Base-by-base conservation (phyloP, 75 land plant genomes). In the Pseudotsuga menziesii region DNA sequence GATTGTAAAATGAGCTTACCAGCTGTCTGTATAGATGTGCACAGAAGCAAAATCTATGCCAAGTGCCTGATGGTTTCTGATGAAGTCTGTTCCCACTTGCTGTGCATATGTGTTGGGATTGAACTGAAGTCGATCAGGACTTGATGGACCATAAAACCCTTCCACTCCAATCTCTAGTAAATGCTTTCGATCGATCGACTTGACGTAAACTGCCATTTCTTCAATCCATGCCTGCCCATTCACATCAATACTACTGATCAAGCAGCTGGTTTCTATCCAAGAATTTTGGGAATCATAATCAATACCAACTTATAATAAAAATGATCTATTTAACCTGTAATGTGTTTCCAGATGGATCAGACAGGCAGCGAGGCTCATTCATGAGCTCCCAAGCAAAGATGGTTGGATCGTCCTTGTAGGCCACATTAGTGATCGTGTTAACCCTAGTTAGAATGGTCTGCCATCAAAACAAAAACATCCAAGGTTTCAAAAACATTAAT, bases 201-300 rank as follows among this genome's bases (percentile, higher is more conserved):
- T 94, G 82, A 94, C 95, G 74, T 87, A 85, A 1, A 84, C 62
- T 5, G 93, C 93, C 98, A 94, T 94, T 74, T 94, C 98, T 81
- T 84, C 80, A 71, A 93, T 86, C 98, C 98, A 94, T 60, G 81
- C 82, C 95, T 92, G 80, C n/a, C 61, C 61, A 59, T 59, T 17
- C 5, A 19, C 60, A 48, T 48, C 12, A 48, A 8, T 48, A 9
- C 54, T 48, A 48, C 12, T 9, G 54, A 48, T 48, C 54, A 48
- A 48, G 0, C 54, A 48, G 0, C 54, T 8, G 11, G 54, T 48
- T 9, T 7, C 7, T 44, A 0, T 44, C 7, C 48, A 44, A 44
- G 8, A 44, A 6, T 44, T 6, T 44, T 44, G 48, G 48, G 48
- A 44, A 44, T 44, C 8, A 6, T 44, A 6, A 44, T 44, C 0